Evolutionary conservation across 2,329 filamentous ascomycete species (phyloP).

Genomic region (Fusarium napiforme): DNA sequence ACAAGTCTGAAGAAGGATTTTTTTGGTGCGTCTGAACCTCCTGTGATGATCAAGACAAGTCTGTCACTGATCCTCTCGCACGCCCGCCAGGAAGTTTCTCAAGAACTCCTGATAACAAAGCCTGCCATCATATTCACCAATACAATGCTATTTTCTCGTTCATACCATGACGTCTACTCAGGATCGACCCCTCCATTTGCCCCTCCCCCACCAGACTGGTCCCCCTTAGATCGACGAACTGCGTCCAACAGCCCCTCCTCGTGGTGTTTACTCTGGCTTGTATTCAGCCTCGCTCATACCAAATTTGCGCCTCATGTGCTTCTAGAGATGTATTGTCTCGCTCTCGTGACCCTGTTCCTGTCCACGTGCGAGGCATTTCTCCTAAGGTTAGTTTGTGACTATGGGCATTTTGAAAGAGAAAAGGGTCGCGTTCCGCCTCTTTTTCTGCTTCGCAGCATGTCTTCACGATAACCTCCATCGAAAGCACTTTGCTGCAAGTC

Average conservation of each 20-base stretch:
- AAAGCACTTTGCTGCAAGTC: conserved; percentile 6
- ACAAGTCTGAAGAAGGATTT: background rate
- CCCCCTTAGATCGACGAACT: conserved; percentile 44
- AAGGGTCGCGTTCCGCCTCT: conserved; percentile 37
- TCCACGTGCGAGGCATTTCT: conserved; percentile 45
- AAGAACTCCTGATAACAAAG: background rate
- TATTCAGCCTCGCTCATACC: conserved; percentile 38
- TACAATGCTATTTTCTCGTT: conserved; percentile 23
- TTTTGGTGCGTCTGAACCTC: too few relatives aligned
- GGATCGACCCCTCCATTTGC: conserved; percentile 44
- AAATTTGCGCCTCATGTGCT: conserved; percentile 33
- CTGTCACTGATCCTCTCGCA: background rate
- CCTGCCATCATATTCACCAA: background rate
- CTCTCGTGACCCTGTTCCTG: conserved; percentile 26
- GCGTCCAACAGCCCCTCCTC: conserved; percentile 44
- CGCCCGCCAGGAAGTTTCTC: background rate
- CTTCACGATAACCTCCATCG: background rate
- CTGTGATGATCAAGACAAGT: background rate
- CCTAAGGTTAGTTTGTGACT: background rate
- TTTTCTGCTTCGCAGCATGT: background rate
- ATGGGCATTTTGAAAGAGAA: conserved; percentile 35
- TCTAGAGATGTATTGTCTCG: conserved; percentile 6
- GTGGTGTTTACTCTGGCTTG: conserved; percentile 43
- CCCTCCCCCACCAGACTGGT: conserved; percentile 42
- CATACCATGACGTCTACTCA: conserved; percentile 25